Conservation (phyloP, 805 yeast genomes). For the Saturnispora halmiae region DNA sequence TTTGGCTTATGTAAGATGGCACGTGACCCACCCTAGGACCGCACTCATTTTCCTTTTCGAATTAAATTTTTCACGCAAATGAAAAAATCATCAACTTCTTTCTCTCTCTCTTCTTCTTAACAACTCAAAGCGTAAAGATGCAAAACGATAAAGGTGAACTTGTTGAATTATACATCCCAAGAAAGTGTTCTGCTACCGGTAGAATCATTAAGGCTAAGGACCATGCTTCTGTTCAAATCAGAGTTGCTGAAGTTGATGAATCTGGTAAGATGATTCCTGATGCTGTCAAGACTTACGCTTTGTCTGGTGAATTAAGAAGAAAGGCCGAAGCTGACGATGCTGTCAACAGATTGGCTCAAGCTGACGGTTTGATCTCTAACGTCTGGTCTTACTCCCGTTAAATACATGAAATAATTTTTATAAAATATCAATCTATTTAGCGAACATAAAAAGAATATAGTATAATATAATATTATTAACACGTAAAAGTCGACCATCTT, state of each 20-base stretch:
- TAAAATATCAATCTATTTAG: no score
- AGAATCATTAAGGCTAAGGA: slow-evolving; percentile 99
- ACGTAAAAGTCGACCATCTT: no score
- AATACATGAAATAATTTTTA: slow-evolving; percentile 24
- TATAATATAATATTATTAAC: no score
- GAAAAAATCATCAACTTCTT: background rate
- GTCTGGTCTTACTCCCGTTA: slow-evolving; percentile 94
- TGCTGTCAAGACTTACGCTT: slow-evolving; percentile 88
- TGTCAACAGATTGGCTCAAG: slow-evolving; percentile 97
- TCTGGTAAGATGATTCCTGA: slow-evolving; percentile 92
- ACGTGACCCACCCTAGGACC: slow-evolving; percentile 8
- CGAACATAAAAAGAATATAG: no score
- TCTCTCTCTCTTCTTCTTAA: background rate
- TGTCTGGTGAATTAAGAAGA: slow-evolving; percentile 94
- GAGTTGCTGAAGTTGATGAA: slow-evolving; percentile 96
- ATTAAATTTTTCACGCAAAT: slow-evolving; percentile 1
- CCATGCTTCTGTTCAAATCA: slow-evolving; percentile 98
- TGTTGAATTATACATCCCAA: slow-evolving; percentile 99
- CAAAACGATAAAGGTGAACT: slow-evolving; percentile 99
- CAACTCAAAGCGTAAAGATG: slow-evolving; percentile 53
- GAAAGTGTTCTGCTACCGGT: slow-evolving; percentile 99
- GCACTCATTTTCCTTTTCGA: no score
- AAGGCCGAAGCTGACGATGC: slow-evolving; percentile 99
- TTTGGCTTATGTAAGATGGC: no score
- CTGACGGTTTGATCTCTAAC: slow-evolving; percentile 95